Evolutionary conservation across 2,329 filamentous ascomycete genomes (phyloP), one percentile per base, ranked within the genome.

Genomic region (Zelopaecilomyces penicillatus): DNA sequence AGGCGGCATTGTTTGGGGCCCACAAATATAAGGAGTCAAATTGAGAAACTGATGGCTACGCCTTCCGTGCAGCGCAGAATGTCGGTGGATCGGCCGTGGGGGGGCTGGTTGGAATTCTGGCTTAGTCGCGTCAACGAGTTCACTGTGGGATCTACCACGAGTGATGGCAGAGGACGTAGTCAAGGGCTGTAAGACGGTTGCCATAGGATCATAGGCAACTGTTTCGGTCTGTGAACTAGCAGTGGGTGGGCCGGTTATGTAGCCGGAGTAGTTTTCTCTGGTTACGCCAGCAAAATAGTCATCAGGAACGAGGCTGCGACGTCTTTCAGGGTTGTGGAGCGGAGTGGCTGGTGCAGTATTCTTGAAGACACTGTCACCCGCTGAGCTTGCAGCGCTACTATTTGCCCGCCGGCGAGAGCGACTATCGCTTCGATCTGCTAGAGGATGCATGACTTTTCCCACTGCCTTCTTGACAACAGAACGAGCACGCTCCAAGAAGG

Each of bases 401-500:
- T 72, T 64, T 36, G 80, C 78, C 50, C 79, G 69, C 42, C 69
- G 70, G 41, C 81, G 68, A 42, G 73, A 70, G 34, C 64, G 64
- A 45, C 70, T 74, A 46, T 82, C 76, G 41, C 71, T 66, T 44
- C 78, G 73, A 43, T 83, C 80, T 39, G 68, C 66, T 6, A 79
- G 69, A 19, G 78, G 71, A 51, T 82, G 75, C 48, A 81, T 81
- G 42, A 83, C 75, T 61, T 82, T 83, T 44, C 71, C 76, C 5
- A 82, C 69, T 4, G 76, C 72, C 58, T 83, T 83, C 64, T 82
- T 83, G 41, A 94, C 76, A 34, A 81, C 86, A 9, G 86, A 94
- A 39, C 82, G 80, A 41, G 93, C 85, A 31, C 88, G 83, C 58
- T 95, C 87, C 19, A 97, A 74, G 50, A 96, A 81, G 6, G 85